Evolutionary conservation across 257 asterid genomes (phyloP).

Genomic region (Solanum piurae): DNA sequence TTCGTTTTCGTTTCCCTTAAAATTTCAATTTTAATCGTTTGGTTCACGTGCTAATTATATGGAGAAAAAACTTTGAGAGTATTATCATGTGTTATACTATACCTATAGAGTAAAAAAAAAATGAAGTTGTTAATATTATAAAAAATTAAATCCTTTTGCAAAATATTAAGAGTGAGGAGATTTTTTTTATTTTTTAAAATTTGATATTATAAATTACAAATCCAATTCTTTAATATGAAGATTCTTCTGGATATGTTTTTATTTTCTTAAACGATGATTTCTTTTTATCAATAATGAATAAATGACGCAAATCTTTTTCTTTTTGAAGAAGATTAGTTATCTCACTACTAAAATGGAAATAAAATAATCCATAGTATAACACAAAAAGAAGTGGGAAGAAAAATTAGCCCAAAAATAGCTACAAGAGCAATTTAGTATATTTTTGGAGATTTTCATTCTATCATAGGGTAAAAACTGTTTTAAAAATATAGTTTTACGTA

Average conservation of each 20-base stretch:
- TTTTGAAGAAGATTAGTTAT: neutral
- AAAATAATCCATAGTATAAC: neutral
- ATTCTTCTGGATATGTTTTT: neutral
- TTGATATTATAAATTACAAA: neutral
- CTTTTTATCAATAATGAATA: neutral
- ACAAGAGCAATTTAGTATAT: neutral
- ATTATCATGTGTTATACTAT: neutral
- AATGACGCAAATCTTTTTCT: neutral
- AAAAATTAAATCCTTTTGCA: neutral
- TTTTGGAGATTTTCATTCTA: neutral
- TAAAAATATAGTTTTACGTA: too few relatives aligned
- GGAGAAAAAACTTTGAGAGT: neutral
- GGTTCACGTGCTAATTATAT: too few relatives aligned
- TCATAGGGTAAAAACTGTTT: neutral
- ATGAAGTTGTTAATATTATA: neutral
- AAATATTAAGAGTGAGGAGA: neutral
- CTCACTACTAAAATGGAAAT: neutral
- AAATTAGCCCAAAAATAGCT: neutral
- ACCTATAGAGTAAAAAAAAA: neutral
- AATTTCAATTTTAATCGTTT: too few relatives aligned
- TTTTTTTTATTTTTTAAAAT: neutral
- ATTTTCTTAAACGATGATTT: neutral
- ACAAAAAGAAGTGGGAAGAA: neutral
- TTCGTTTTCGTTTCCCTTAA: too few relatives aligned
- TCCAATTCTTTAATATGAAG: neutral